Evolutionary conservation across 345 rosid genomes (phyloP), one percentile per base, ranked within the genome.

Genomic region (Eutrema japonicum): DNA sequence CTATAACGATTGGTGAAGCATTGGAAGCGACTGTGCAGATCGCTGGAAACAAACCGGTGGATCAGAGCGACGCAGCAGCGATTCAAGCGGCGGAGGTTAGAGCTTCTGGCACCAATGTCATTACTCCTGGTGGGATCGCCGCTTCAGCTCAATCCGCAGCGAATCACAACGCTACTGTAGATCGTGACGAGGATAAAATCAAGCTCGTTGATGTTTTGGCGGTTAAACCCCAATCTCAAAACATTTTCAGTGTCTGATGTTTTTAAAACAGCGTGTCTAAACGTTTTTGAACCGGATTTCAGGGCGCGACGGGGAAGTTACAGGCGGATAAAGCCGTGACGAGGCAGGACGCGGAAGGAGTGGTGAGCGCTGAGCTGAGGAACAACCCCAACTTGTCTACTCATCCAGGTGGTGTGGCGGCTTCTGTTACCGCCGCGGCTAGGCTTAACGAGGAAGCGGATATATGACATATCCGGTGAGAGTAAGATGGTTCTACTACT

Each of bases 101-200:
- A 84, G 91, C 93, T 26, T 82, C 88, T 0, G 89, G 94, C 6
- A 74, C 76, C 40, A 88, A 70, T 16, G 78, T 71, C 11, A 70
- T 81, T 8, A 45, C 61, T 49, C 85, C 85, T 0, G 89, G 86
- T 37, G 91, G 96, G 11, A 71, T 88, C 3, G 87, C 91, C 0
- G 84, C 92, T 36, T 53, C 86, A 0, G 94, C 97, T 16, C 89
- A 88, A n/a, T 86, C 92, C 1, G 89, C 96, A 3, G 92, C 87
- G 0, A 60, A 68, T 54, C 79, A 76, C 72, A 89, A 91, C 22
- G 88, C 86, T 22, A n/a, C 68, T 3, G 27, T 68, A 0, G 61
- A 48, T 10, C 70, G 80, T 10, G 76, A 83, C 4, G 88, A 82
- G 52, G 83, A 83, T 18, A 88, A 89, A 78, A 83, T 89, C 74